Conservation (phyloP, 2,329 filamentous ascomycete genomes). For the Harringtonia lauricola region DNA sequence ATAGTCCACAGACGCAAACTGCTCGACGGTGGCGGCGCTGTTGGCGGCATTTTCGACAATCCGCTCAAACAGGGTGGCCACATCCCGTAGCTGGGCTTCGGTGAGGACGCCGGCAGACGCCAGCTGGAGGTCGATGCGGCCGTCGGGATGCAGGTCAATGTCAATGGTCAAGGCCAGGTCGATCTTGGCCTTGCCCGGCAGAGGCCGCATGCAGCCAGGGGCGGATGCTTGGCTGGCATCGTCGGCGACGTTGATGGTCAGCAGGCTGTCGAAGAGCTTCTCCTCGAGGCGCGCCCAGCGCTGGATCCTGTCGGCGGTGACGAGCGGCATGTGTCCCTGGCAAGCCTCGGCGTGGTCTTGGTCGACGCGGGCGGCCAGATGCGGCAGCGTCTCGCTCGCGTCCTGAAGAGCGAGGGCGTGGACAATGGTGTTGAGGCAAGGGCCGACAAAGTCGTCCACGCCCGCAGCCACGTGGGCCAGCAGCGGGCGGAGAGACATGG, state of each 20-base stretch:
- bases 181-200: conserved; percentile 7
- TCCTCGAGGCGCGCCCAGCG: conserved; percentile 13
- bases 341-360: conserved; percentile 9
- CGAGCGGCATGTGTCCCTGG: conserved; percentile 13
- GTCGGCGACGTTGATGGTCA: conserved; percentile 11
- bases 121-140: conserved; percentile 8
- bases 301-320: conserved; percentile 12
- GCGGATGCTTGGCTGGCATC: background rate
- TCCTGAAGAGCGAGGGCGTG: conserved; percentile 8
- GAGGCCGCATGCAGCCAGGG: conserved; percentile 7
- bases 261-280: conserved; percentile 15
- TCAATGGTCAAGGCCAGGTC: conserved; percentile 14
- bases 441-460: conserved; percentile 10
- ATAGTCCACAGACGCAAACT: conserved; percentile 9
- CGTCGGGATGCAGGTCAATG: conserved; percentile 12
- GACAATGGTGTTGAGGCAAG: conserved; percentile 14
- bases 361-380: conserved; percentile 9
- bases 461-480: background rate
- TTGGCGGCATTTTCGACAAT: conserved; percentile 6
- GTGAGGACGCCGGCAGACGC: conserved; percentile 1
- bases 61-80: conserved; percentile 10
- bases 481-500: background rate
- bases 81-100: conserved; percentile 1
- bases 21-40: background rate
- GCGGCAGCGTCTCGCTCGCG: background rate